phyloP scores from a whole-genome alignment of 768 basidiomycete species.

The Leccinum subgranulosum region DNA sequence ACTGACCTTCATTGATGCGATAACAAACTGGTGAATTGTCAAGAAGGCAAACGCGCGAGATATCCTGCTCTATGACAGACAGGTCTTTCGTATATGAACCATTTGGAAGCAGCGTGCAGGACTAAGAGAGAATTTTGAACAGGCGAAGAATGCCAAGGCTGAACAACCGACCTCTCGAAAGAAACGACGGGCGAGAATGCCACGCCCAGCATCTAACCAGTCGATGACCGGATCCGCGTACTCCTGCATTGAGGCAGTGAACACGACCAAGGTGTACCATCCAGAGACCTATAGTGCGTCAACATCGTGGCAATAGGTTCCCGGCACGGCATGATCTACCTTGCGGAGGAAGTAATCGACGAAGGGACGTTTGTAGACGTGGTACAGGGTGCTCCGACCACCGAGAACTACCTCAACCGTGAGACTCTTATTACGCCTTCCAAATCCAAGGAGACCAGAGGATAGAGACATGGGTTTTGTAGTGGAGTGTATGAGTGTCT shows the following conservation, averaged over 20 bases:
- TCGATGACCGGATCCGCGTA: conserved; percentile 99
- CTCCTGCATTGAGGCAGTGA: conserved; percentile 98
- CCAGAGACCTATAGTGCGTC: conserved; percentile 72
- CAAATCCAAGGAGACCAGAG: conserved; percentile 58
- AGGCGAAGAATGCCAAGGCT: neutral
- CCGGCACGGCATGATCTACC: conserved; percentile 41
- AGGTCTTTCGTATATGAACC: conserved; percentile 96
- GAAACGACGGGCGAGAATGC: conserved; percentile 82
- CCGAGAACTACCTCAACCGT: conserved; percentile 92
- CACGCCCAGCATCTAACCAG: conserved; percentile 95
- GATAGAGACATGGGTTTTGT: conserved; percentile 63
- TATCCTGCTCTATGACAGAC: conserved; percentile 81
- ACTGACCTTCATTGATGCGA: conserved; percentile 84
- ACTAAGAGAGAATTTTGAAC: conserved; percentile 42
- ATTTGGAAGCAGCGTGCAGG: conserved; percentile 88
- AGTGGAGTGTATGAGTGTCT: conserved; percentile 97
- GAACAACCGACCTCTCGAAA: conserved; percentile 79
- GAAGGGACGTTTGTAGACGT: conserved; percentile 98
- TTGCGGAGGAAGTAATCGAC: conserved; percentile 93
- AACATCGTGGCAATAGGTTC: neutral
- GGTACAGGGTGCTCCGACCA: conserved; percentile 88
- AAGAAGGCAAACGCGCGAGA: conserved; percentile 89
- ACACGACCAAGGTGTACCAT: conserved; percentile 99
- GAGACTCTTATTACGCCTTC: conserved; percentile 65
- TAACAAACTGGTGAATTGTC: conserved; percentile 97